A percentile compares a stretch with the other conserved stretches of the same genome.
Conservation (phyloP, 805 yeast genomes). For the Zygotorulaspora chibaensis region DNA sequence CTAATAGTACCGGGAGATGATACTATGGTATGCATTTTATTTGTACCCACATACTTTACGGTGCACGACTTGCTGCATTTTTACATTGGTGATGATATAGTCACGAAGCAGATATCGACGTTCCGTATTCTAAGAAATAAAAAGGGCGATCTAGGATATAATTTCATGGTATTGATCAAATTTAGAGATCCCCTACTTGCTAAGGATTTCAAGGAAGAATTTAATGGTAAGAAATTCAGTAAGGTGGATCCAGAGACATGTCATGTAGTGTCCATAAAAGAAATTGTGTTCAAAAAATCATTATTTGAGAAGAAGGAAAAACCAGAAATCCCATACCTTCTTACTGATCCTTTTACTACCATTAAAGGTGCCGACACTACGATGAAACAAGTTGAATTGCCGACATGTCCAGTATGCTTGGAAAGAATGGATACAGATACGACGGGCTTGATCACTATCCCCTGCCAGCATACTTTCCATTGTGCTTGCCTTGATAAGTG, state of each 20-base stretch:
- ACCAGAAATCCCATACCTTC: slow-evolving; percentile 57
- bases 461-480: slow-evolving; percentile 91
- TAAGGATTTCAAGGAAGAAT: slow-evolving; percentile 56
- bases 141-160: slow-evolving; percentile 48
- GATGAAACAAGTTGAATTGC: slow-evolving; percentile 51
- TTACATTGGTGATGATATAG: slow-evolving; percentile 54
- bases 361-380: slow-evolving; percentile 21
- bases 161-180: slow-evolving; percentile 70
- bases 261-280: slow-evolving; percentile 66
- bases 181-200: slow-evolving; percentile 57
- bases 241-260: slow-evolving; percentile 88
- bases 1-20: slow-evolving; percentile 46
- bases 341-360: slow-evolving; percentile 68
- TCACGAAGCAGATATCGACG: slow-evolving; percentile 56
- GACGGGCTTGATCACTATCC: slow-evolving; percentile 80
- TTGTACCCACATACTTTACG: slow-evolving; percentile 83
- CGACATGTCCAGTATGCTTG: slow-evolving; percentile 89
- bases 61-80: slow-evolving; percentile 80
- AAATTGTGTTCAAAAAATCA: slow-evolving; percentile 43
- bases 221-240: slow-evolving; percentile 71
- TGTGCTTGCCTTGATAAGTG: slow-evolving; percentile 83
- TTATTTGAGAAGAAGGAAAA: slow-evolving; percentile 20
- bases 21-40: slow-evolving; percentile 72
- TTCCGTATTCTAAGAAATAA: slow-evolving; percentile 66
- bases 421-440: slow-evolving; percentile 80